These are phyloP conservation scores for Fraxinus quadrangulata DNA, from an alignment of 257 asterid genomes.

Conservation along the genomic window DNA sequence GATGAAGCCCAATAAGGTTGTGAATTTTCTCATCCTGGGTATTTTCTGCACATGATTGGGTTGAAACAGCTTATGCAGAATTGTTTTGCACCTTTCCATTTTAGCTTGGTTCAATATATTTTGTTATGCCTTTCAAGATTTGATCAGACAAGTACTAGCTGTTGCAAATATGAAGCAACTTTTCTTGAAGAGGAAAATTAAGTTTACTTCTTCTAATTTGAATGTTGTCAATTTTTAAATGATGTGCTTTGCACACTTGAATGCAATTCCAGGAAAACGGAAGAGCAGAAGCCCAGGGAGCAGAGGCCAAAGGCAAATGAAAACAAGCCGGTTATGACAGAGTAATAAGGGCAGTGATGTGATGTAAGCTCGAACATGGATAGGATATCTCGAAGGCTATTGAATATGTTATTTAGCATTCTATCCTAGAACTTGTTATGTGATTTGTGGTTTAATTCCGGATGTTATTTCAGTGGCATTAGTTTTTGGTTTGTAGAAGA, in stretches of 20 bases:
- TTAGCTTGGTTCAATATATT: not conserved
- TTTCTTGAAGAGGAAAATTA: too few species aligned
- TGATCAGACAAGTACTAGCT: too few species aligned
- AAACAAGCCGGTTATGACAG: conserved; percentile 94
- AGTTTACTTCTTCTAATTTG: too few species aligned
- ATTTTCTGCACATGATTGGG: not conserved
- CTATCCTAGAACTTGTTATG: conserved; percentile 3
- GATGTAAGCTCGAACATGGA: conserved; percentile 11
- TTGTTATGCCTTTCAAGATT: too few species aligned
- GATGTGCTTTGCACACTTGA: too few species aligned
- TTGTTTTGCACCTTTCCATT: too few species aligned
- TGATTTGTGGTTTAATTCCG: not conserved
- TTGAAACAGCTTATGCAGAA: not conserved
- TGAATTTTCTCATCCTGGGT: too few species aligned
- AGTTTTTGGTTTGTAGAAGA: not conserved
- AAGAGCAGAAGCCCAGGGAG: too few species aligned
- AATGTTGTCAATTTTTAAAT: too few species aligned
- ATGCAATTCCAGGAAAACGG: too few species aligned
- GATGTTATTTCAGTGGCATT: not conserved
- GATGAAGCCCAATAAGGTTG: too few species aligned
- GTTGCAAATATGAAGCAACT: too few species aligned
- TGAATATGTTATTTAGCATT: conserved; percentile 15
- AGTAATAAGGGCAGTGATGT: conserved; percentile 30
- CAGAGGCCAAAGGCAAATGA: conserved; percentile 77
- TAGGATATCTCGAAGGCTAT: conserved; percentile 8